These are phyloP conservation scores for Salix dunnii DNA, from an alignment of 345 rosid genomes.

Conservation along the genomic window DNA sequence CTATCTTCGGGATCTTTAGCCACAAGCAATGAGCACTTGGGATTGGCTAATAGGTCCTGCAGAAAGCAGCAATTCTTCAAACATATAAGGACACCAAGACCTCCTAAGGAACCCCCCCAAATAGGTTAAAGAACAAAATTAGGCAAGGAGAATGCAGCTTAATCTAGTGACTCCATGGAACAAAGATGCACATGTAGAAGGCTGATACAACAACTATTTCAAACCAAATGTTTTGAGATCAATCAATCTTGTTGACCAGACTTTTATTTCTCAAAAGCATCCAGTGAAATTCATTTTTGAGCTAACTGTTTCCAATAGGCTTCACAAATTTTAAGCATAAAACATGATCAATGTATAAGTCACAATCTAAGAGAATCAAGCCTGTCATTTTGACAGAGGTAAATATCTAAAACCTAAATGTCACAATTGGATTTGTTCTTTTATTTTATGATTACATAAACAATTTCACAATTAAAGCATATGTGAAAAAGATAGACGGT, in stretches of 20 bases:
- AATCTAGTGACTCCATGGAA: not conserved
- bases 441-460: not conserved
- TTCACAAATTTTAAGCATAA: not conserved
- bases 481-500: not conserved
- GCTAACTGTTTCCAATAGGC: not conserved
- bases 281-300: not conserved
- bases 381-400: not conserved
- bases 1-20: conserved; percentile 86
- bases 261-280: not conserved
- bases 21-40: conserved; percentile 83
- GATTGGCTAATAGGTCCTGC: conserved; percentile 77
- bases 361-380: not conserved
- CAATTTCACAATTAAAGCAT: not conserved
- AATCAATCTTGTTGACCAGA: conserved; percentile 3
- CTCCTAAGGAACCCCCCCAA: not conserved
- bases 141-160: not conserved
- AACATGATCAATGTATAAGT: not conserved
- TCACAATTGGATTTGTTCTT: not conserved
- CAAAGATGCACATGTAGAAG: not conserved
- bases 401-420: not conserved
- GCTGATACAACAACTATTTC: not conserved
- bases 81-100: not conserved
- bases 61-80: not conserved
- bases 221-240: not conserved
- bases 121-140: not conserved